Conservation (phyloP, 2,329 filamentous ascomycete genomes). For the Microdochium paspali region DNA sequence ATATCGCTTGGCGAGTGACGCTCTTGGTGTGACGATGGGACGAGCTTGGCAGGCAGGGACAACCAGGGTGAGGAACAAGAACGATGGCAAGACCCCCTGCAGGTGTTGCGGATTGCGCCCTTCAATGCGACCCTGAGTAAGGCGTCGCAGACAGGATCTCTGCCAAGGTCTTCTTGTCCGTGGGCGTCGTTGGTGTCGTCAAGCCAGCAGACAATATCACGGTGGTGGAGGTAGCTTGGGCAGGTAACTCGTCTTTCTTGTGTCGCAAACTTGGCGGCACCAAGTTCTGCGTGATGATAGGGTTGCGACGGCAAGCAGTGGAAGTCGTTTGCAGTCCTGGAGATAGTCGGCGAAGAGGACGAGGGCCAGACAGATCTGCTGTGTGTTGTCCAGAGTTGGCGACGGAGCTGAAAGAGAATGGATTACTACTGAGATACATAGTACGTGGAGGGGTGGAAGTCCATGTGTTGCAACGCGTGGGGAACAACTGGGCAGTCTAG, state of each 20-base stretch:
- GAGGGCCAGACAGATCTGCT: too few relatives aligned
- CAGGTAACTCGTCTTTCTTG: too few relatives aligned
- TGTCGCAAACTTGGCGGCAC: too few relatives aligned
- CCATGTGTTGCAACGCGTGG: background rate
- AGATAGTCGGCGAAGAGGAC: too few relatives aligned
- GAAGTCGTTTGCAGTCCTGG: too few relatives aligned
- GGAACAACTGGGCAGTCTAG: background rate
- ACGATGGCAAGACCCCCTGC: background rate
- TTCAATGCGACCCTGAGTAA: background rate
- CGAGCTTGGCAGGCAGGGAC: background rate
- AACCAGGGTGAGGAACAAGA: background rate
- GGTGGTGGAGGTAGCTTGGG: too few relatives aligned
- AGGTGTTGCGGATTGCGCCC: background rate
- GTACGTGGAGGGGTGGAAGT: background rate
- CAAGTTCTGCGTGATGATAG: too few relatives aligned
- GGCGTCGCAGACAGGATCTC: background rate
- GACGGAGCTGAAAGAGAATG: background rate
- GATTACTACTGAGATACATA: background rate
- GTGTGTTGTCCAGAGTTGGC: too few relatives aligned
- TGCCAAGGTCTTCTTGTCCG: background rate
- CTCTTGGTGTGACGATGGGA: background rate
- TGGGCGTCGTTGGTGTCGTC: background rate
- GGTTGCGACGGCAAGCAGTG: too few relatives aligned
- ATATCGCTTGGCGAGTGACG: background rate
- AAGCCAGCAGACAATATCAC: too few relatives aligned